Conservation (phyloP, 768 basidiomycete genomes). For the Phanerochaete sordida region DNA sequence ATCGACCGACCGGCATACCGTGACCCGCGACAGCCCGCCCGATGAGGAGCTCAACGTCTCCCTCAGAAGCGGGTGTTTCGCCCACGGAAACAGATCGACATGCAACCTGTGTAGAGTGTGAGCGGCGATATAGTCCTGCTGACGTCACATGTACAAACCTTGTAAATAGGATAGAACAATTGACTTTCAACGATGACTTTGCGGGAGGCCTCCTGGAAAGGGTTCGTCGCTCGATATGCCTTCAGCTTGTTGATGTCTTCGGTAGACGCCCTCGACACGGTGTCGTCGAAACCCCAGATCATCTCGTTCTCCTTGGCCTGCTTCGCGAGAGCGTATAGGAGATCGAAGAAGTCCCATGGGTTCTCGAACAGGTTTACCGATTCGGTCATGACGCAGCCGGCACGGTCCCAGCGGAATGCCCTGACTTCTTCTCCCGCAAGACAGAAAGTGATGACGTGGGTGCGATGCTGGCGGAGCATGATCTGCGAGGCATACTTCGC, state of each 20-base stretch:
- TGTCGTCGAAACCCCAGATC: background rate
- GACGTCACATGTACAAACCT: background rate
- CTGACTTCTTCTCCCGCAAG: background rate
- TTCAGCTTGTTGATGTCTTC: background rate
- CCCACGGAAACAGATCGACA: background rate
- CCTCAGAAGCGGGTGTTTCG: background rate
- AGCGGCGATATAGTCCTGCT: no score
- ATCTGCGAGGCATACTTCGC: background rate
- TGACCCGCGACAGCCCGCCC: background rate
- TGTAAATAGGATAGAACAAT: background rate
- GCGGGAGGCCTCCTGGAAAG: conserved; percentile 5
- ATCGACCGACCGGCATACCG: conserved; percentile 15
- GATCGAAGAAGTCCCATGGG: background rate
- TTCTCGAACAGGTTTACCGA: background rate
- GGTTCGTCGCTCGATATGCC: background rate
- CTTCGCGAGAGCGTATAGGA: background rate
- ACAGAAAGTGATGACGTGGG: background rate
- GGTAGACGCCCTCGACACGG: background rate
- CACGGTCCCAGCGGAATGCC: conserved; percentile 5
- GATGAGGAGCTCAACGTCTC: conserved; percentile 9
- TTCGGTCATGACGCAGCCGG: background rate
- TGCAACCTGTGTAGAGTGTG: background rate
- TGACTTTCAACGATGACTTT: background rate
- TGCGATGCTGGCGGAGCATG: background rate
- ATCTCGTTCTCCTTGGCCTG: background rate